A percentile compares a stretch with the other conserved stretches of the same genome.
Evolutionary conservation across 176 grass and related monocot genomes (phyloP).

Genomic region (Carex cristatella): DNA sequence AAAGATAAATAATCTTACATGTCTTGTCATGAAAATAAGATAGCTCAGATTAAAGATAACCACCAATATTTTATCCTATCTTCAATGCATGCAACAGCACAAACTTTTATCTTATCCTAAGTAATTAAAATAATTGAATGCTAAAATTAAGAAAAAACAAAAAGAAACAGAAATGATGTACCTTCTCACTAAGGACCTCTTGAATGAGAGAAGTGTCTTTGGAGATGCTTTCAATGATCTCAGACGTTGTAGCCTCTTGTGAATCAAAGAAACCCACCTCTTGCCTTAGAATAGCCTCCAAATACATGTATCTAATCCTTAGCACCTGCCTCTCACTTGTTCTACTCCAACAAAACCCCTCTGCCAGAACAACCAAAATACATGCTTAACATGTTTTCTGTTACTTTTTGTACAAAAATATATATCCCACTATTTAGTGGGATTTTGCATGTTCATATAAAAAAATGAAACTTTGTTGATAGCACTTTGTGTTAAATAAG

Average conservation of each 20-base stretch:
- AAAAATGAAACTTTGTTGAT: background rate
- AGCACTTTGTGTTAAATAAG: background rate
- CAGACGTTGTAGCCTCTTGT: constrained; percentile 83
- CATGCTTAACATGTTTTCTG: background rate
- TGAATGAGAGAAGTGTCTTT: constrained; percentile 87
- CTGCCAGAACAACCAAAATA: constrained; percentile 27
- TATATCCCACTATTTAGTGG: background rate
- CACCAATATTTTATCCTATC: background rate
- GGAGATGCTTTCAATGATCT: constrained; percentile 98
- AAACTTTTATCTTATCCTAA: background rate
- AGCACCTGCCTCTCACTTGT: constrained; percentile 98
- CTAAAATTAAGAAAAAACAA: no score
- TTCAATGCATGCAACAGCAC: background rate
- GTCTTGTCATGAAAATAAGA: background rate
- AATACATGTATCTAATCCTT: constrained; percentile 75
- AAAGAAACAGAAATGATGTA: constrained; percentile 5
- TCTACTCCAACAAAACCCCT: constrained; percentile 98
- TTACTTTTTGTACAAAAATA: background rate
- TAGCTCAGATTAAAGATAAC: no score
- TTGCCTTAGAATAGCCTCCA: constrained; percentile 88
- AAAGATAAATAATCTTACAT: background rate
- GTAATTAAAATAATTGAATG: no score
- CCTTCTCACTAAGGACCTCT: constrained; percentile 99
- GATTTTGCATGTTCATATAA: background rate
- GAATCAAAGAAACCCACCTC: constrained; percentile 97